Percentiles rank a stretch among this genome's conserved stretches.
Conservation (phyloP, 208 protist species). For the Blechomonas ayalai region DNA sequence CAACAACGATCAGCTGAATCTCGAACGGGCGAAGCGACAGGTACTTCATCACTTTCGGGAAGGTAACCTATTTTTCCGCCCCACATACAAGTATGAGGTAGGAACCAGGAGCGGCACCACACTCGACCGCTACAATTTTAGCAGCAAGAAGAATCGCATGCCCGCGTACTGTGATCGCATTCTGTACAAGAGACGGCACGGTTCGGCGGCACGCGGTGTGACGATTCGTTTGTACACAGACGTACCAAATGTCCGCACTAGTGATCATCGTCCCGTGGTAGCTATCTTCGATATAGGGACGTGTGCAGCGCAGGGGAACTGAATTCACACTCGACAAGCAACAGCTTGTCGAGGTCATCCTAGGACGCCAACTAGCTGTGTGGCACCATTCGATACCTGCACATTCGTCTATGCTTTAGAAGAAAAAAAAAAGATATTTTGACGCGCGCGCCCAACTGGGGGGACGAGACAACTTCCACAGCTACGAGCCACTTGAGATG, state of each 20-base stretch:
- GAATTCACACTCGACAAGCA: too few relatives aligned
- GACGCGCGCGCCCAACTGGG: too few relatives aligned
- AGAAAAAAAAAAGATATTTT: too few relatives aligned
- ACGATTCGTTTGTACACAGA: slow-evolving; percentile 72
- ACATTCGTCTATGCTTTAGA: too few relatives aligned
- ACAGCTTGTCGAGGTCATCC: too few relatives aligned
- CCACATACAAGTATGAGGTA: slow-evolving; percentile 92
- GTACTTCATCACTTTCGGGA: slow-evolving; percentile 87
- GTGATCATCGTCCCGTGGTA: slow-evolving; percentile 82
- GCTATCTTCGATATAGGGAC: slow-evolving; percentile 72
- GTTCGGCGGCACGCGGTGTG: slow-evolving; percentile 22
- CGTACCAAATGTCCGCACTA: slow-evolving; percentile 65
- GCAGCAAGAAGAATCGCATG: slow-evolving; percentile 57
- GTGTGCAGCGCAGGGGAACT: too few relatives aligned
- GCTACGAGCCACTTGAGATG: too few relatives aligned
- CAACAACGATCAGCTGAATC: slow-evolving; percentile 87
- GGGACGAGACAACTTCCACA: too few relatives aligned
- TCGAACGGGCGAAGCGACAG: slow-evolving; percentile 65
- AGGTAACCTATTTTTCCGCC: slow-evolving; percentile 78
- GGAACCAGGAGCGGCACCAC: slow-evolving; percentile 12
- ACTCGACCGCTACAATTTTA: slow-evolving; percentile 51
- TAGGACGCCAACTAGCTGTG: too few relatives aligned
- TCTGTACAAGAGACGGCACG: slow-evolving; percentile 43
- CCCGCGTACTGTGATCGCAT: slow-evolving; percentile 86
- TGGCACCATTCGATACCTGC: too few relatives aligned